Conservation (phyloP, 2,329 filamentous ascomycete genomes). For the Trichoderma pleuroti region DNA sequence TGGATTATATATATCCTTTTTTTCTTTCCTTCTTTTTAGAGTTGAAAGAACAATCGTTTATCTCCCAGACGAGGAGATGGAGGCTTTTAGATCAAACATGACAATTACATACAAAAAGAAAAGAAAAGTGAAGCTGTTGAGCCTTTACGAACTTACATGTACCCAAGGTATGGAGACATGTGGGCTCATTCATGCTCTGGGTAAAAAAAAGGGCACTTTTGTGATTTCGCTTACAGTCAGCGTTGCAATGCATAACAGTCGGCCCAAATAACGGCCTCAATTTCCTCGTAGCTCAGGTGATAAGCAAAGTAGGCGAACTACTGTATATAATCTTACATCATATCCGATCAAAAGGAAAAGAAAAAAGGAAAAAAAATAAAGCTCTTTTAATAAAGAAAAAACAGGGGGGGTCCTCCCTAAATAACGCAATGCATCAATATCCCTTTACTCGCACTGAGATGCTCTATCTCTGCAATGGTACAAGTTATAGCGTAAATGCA, state of each 20-base stretch:
- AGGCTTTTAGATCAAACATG: background rate
- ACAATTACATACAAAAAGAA: background rate
- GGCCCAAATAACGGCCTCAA: background rate
- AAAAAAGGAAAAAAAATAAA: background rate
- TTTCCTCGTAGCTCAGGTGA: background rate
- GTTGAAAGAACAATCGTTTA: background rate
- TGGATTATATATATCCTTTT: background rate
- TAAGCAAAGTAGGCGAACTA: background rate
- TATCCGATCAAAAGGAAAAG: background rate
- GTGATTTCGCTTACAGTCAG: background rate
- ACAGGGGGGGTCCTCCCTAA: background rate
- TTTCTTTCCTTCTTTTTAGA: background rate
- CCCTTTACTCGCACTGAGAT: background rate
- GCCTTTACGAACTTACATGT: background rate
- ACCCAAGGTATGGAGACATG: background rate
- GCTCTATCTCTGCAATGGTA: background rate
- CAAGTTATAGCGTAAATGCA: background rate
- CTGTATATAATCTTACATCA: conserved; percentile 13
- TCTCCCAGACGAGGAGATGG: too few species aligned
- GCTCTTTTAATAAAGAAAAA: background rate
- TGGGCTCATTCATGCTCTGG: background rate
- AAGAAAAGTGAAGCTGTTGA: background rate
- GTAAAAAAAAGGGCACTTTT: background rate
- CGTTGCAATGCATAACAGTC: background rate
- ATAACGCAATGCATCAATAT: background rate